Evolutionary conservation across 441 rosid genomes (phyloP), one percentile per base, ranked within the genome.

Genomic region (Melastoma candidum): DNA sequence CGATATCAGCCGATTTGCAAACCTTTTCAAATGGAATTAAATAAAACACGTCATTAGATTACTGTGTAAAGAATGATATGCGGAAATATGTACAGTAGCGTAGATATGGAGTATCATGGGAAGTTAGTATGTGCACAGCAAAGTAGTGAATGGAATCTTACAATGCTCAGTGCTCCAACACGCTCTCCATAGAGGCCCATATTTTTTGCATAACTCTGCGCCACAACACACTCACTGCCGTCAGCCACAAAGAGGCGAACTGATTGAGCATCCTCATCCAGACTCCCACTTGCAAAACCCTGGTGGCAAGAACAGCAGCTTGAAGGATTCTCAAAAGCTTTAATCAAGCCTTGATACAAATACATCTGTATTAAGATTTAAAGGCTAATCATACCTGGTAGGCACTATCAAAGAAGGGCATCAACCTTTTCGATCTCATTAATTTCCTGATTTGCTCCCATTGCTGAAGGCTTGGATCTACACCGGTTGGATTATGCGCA

Each of bases 171-270:
- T 26, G 98, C 94, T 68, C 97, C 99, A 59, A 84, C 84, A 59
- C 96, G 82, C 65, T 89, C 99, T 48, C 96, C 99, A 58, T 93
- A 93, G 17, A 93, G 97, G 22, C 97, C 99, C 97, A 93, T 81
- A 71, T 83, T 93, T 77, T 93, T 93, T 13, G 97, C 97, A 70
- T 81, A 93, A 70, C 96, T 86, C 64, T 93, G 99, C 44, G 96
- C 95, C 52, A 74, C 67, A 24, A 93, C 74, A 68, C 84, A 84
- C 74, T 93, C 97, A 51, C 87, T 88, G 5, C 99, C 95, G 63
- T 93, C 97, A 63, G 88, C 84, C 74, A 77, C 93, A 80, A 93
- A 93, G 84, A 83, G 73, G 56, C 95, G 84, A 26, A 93, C 81
- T 11, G 97, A 63, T 58, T 80, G 71, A n/a, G 92, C 99, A 76